Evolutionary conservation across 1,284 basidiomycete genomes (phyloP).

Genomic region (Salmacisia buchloeana): DNA sequence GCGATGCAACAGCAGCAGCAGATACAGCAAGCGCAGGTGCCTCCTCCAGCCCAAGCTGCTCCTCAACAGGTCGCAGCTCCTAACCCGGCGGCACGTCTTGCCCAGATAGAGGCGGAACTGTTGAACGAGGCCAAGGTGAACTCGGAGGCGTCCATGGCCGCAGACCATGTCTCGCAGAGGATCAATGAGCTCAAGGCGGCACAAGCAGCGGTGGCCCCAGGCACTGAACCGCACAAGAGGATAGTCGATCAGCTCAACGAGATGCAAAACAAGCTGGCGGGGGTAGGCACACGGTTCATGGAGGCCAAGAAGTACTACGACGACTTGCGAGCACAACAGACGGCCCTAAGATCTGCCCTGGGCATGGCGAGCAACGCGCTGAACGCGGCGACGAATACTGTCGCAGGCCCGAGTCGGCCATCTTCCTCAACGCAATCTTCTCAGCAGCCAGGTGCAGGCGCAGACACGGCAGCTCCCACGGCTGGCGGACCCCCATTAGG

Average conservation of each 20-base stretch:
- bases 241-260: conserved; percentile 14
- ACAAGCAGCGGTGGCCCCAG: not conserved
- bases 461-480: too few relatives aligned
- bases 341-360: conserved; percentile 3
- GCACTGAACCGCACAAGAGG: not conserved
- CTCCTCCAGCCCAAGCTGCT: not conserved
- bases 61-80: not conserved
- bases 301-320: conserved; percentile 12
- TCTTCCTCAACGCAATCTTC: too few relatives aligned
- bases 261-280: conserved; percentile 10
- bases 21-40: not conserved
- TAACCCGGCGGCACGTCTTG: not conserved
- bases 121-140: not conserved
- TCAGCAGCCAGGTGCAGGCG: too few relatives aligned
- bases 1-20: not conserved
- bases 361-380: conserved; percentile 11
- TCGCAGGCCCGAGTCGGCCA: too few relatives aligned
- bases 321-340: not conserved
- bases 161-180: conserved; percentile 1
- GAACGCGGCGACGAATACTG: too few relatives aligned
- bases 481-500: too few relatives aligned
- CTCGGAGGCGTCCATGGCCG: not conserved
- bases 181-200: not conserved
- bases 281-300: conserved; percentile 16
- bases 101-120: conserved; percentile 1